Conservation (phyloP, 2,329 filamentous ascomycete species). For the Curvularia eragrostidis region DNA sequence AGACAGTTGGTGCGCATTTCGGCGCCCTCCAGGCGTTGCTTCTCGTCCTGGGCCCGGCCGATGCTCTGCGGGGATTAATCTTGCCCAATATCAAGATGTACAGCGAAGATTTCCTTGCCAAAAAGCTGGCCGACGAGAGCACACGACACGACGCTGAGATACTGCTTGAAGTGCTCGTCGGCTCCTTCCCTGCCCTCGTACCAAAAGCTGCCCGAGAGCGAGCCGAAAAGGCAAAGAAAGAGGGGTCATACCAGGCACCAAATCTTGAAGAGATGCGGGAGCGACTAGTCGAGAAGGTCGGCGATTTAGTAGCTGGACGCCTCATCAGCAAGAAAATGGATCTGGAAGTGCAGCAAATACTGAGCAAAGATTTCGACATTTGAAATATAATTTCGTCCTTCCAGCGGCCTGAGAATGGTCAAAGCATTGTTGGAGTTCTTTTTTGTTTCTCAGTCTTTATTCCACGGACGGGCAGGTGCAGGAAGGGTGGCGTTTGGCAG, state of each 20-base stretch:
- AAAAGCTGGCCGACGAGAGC: conserved; percentile 58
- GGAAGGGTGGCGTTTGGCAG: not conserved
- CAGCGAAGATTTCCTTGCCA: conserved; percentile 63
- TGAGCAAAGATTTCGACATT: conserved; percentile 15
- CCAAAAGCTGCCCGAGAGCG: conserved; percentile 8
- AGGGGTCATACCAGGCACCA: conserved; percentile 49
- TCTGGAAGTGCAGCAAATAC: conserved; percentile 18
- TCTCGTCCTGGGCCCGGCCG: conserved; percentile 74
- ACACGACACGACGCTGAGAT: conserved; percentile 66
- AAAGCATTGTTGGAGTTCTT: not conserved
- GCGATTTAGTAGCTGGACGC: conserved; percentile 43
- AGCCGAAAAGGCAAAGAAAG: conserved; percentile 49
- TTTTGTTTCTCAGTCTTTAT: not conserved
- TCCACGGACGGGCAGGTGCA: not conserved
- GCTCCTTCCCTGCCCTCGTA: conserved; percentile 60
- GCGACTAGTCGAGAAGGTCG: conserved; percentile 52
- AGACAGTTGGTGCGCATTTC: conserved; percentile 84
- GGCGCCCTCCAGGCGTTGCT: conserved; percentile 83
- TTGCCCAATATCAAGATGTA: conserved; percentile 71
- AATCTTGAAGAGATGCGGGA: conserved; percentile 52
- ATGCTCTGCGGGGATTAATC: conserved; percentile 66
- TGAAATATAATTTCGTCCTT: not conserved
- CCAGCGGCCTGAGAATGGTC: not conserved
- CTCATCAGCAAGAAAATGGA: conserved; percentile 46
- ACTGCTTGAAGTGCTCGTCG: conserved; percentile 64